Base-by-base conservation (phyloP, 1,284 basidiomycete species). In the Coniophora puteana region DNA sequence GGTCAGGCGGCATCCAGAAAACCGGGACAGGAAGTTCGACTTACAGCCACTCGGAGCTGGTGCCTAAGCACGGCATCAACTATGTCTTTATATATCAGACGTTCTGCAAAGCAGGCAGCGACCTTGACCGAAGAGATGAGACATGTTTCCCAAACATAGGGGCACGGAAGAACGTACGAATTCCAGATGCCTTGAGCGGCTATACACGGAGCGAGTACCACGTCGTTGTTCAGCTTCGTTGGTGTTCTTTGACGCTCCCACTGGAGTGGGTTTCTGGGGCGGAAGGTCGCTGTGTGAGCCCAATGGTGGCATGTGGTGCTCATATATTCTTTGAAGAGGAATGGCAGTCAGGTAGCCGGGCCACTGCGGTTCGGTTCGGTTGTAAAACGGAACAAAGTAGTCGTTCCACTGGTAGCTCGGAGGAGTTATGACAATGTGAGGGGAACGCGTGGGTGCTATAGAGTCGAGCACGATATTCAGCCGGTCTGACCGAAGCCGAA, bases 351-450 rank as follows among this genome's bases (percentile, higher is more conserved):
- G 48, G 29, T 46, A 44, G 34, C 38, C 43, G 16, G 51, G 34
- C 46, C 47, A 60, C 38, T 68, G 67, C 5, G 50, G 52, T 39
- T 58, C 51, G 27, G 62, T 46, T 33, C 59, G 49, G 42, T 73
- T 74, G 18, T 51, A 46, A 49, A 58, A 59, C 7, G 54, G 52
- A 5, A 55, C 59, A 38, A 57, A 61, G 33, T 61, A 59, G 39
- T 64, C 64, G 30, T 69, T 58, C 46, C 50, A 58, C 4, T 46
- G 59, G 34, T 66, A 63, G 37, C 63, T 55, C 31, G 68, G 63
- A 26, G 68, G 67, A 13, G 72, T 68, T 34, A 77, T 67, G 38
- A 74, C 71, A 39, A 78, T 72, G 53, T 74, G 71, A 1, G 74
- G 74, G 1, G 61, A 51, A 11, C 55, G 30, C 23, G 50, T 46